Evolutionary conservation across 2,329 filamentous ascomycete genomes (phyloP).

Genomic region (Ophiostoma sp.): DNA sequence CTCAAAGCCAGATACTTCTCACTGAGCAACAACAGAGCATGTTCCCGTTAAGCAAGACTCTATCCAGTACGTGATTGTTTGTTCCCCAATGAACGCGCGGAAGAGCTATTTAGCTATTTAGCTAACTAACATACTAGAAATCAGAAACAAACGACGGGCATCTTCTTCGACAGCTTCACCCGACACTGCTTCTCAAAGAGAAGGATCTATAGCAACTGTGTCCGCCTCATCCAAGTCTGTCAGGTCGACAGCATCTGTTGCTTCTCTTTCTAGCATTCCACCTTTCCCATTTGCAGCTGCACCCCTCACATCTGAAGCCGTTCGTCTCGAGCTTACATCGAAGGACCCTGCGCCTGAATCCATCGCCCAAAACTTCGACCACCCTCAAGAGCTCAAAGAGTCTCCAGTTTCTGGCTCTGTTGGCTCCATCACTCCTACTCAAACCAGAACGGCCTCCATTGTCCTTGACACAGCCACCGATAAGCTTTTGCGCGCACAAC

Average conservation of each 20-base stretch:
- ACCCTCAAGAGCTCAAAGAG: neutral
- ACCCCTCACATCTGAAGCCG: no score
- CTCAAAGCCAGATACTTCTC: neutral
- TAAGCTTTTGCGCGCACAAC: no score
- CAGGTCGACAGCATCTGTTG: slow-evolving; percentile 3
- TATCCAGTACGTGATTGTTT: slow-evolving; percentile 16
- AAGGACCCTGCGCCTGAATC: no score
- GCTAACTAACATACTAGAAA: slow-evolving; percentile 11
- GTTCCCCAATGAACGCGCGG: no score
- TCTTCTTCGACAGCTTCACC: slow-evolving; percentile 11
- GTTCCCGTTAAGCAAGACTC: slow-evolving; percentile 22
- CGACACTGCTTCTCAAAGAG: neutral
- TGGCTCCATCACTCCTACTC: neutral
- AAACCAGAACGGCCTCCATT: neutral
- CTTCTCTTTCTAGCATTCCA: neutral
- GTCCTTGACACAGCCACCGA: neutral
- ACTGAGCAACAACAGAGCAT: slow-evolving; percentile 7
- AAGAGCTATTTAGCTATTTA: no score
- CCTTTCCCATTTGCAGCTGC: neutral
- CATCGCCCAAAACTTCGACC: neutral
- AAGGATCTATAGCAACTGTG: neutral
- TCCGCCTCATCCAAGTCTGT: neutral
- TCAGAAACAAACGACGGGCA: slow-evolving; percentile 39
- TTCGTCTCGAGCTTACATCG: no score
- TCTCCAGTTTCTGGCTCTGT: neutral